Evolutionary conservation across 2,329 filamentous ascomycete genomes (phyloP), one percentile per base, ranked within the genome.

Genomic region (Sphaerulina populicola): DNA sequence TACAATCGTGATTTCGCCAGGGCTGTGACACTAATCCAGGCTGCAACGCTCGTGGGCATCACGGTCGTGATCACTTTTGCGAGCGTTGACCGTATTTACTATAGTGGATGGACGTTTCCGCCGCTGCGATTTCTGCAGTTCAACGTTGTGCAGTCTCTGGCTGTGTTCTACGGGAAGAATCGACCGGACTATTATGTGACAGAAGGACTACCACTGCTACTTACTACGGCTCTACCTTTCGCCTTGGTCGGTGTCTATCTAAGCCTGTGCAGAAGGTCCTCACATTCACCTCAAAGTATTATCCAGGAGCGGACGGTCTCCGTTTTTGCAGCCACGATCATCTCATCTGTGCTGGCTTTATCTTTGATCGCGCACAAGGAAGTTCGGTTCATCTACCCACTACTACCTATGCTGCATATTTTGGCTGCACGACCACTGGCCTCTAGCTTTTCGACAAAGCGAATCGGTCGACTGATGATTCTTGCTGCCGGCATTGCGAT

Each of bases 291-390:
- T 8, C 31, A 51, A 18, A 40, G 33, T 31, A 47, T 41, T 14
- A 40, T 42, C n/a, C 47, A 57, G 31, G 50, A 50, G 2, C 51
- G 58, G 29, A 60, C 50, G 7, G 44, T 53, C 46, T 75, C 74
- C 49, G 75, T 77, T 33, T 71, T 90, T 7, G 74, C 81, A 8
- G 74, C 75, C 6, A 53, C 63, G 29, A 73, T 80, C 6, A 75
- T 84, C 38, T 56, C 83, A 49, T 85, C 83, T 51, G 71, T 86
- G 8, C 66, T 71, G 1, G 68, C 74, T 2, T 77, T 97, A 31
- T 94, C 88, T 1, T 65, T 86, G 42, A 86, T 97, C 59, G 82
- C 88, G 1, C 93, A 98, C 72, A 98, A 98, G 68, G 93, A 98
- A 75, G 87, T 95, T 61, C 88, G 93, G 63, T 98, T 98, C 73